Evolutionary conservation across 2,329 filamentous ascomycete species (phyloP), one percentile per base, ranked within the genome.

Genomic region (Talaromyces sp.): DNA sequence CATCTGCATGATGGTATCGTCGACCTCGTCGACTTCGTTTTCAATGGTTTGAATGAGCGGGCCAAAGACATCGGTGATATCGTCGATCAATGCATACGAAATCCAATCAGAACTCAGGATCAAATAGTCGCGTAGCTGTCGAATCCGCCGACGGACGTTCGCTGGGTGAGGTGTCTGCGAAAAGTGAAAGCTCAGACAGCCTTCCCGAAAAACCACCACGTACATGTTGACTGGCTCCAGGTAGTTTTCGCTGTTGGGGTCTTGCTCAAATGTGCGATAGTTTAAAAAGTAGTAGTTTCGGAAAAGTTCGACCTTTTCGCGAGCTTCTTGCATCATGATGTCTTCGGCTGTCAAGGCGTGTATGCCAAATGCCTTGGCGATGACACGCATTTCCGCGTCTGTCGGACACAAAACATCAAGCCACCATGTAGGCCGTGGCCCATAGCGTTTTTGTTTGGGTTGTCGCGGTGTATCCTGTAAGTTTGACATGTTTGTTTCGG

Each of bases 271-370:
- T 0, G 92, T 95, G 17, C 94, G 89, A 74, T 99, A 99, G 74
- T 96, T 97, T 77, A 99, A 91, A 69, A 99, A 97, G 75, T 99
- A 99, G 78, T 99, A 99, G 72, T 96, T 90, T 35, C 91, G 88
- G 80, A 99, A 99, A 0, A 99, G 82, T 74, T 99, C 94, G 0
- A 99, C 94, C 77, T 99, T 99, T 72, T 99, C 94, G 24, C 94
- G 92, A 46, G 92, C 90, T 78, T 99, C 94, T 73, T 97, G 91
- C 80, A 97, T 88, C 83, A 97, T 88, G 68, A 99, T 97, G 72
- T 99, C 94, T 74, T 99, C 94, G 1, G 91, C 88, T 0, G 94
- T 99, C 61, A 99, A 79, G 0, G 94, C 92, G 76, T 99, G 94
- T 62, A 99, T 97, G 17, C 92, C 91, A 71, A 99, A 99, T 0